Conservation (phyloP, 2,329 filamentous ascomycete genomes). For the Hypoxylon sp. region DNA sequence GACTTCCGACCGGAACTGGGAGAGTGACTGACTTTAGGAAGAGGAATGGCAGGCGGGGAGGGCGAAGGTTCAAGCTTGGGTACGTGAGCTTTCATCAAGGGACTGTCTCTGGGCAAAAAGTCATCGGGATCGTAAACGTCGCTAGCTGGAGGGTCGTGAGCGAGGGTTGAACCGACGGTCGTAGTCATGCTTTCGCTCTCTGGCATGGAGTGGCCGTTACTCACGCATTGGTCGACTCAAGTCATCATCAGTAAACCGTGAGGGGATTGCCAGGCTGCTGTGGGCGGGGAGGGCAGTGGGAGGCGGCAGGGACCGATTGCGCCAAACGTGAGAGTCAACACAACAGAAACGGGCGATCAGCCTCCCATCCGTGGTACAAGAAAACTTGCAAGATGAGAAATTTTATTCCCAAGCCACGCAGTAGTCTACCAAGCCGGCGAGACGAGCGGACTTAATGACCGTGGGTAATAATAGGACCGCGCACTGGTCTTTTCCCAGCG, state of each 20-base stretch:
- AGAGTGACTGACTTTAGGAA: conserved; percentile 54
- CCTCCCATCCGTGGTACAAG: conserved; percentile 29
- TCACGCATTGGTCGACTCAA: conserved; percentile 46
- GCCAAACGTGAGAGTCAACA: conserved; percentile 28
- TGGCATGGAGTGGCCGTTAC: conserved; percentile 44
- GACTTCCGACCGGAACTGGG: conserved; percentile 53
- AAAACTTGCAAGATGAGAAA: conserved; percentile 21
- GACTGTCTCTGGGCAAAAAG: conserved; percentile 53
- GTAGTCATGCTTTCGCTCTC: conserved; percentile 46
- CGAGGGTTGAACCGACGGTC: conserved; percentile 41
- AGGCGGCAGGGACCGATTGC: conserved; percentile 24
- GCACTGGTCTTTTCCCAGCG: conserved; percentile 28
- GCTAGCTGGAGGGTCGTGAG: conserved; percentile 46
- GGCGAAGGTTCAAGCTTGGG: conserved; percentile 59
- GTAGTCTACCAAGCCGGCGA: conserved; percentile 7
- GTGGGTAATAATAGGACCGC: conserved; percentile 27
- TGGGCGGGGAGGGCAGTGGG: too few relatives aligned
- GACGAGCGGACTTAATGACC: conserved; percentile 13
- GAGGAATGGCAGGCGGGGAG: conserved; percentile 57
- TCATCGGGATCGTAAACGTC: conserved; percentile 59
- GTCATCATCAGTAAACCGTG: conserved; percentile 38
- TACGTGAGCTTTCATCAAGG: conserved; percentile 50
- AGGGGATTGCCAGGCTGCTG: conserved; percentile 23
- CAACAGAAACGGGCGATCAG: conserved; percentile 21
- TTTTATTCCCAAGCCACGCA: conserved; percentile 22